phyloP scores from a whole-genome alignment of 306 rosid species.

The Neltuma alba region DNA sequence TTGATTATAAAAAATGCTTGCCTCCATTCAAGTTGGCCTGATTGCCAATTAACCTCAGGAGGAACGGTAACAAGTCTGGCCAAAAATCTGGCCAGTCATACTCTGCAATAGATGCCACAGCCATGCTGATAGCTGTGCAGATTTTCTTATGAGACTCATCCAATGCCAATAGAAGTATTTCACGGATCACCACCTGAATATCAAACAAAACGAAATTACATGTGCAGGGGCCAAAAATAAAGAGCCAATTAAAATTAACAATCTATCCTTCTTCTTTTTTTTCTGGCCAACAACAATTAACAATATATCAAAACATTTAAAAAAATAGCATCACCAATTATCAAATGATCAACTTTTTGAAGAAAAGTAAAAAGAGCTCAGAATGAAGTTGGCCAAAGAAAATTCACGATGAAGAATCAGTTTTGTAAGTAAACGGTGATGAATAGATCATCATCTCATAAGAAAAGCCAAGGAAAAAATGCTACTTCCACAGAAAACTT shows the following conservation, averaged over 20 bases:
- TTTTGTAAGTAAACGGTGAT: conserved; percentile 19
- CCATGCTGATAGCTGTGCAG: conserved; percentile 95
- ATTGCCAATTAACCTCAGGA: conserved; percentile 69
- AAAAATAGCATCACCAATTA: neutral
- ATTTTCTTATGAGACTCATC: conserved; percentile 90
- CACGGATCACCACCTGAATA: conserved; percentile 67
- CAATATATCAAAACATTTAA: neutral
- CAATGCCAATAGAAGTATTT: conserved; percentile 70
- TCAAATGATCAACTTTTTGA: neutral
- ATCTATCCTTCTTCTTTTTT: neutral
- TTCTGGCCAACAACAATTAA: neutral
- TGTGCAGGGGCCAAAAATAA: neutral
- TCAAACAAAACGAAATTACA: conserved; percentile 36
- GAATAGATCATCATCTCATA: conserved; percentile 13
- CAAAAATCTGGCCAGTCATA: conserved; percentile 96
- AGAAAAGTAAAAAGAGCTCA: conserved; percentile 23
- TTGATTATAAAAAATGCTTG: conserved; percentile 33
- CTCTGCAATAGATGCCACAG: conserved; percentile 84
- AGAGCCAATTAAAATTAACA: neutral
- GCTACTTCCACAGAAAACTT: neutral
- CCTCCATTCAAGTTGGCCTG: conserved; percentile 83
- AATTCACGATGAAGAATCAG: neutral
- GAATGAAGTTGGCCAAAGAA: neutral
- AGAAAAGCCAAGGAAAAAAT: conserved; percentile 13
- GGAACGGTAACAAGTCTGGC: conserved; percentile 88